A percentile compares a stretch with the other conserved stretches of the same genome.
phyloP scores from a whole-genome alignment of 139 green algal species.

The Coccomyxa sp. region DNA sequence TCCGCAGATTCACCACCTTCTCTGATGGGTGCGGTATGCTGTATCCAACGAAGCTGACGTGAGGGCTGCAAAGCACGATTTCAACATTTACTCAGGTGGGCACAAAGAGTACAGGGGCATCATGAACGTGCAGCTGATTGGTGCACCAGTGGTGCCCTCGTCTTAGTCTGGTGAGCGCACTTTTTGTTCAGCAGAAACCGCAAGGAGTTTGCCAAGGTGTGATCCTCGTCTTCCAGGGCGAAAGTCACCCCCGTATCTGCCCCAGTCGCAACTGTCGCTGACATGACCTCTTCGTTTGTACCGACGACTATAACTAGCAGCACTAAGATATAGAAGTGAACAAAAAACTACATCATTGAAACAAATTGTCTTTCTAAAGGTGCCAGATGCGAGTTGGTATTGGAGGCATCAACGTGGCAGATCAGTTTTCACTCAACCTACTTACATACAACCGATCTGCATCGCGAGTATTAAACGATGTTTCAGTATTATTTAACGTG shows the following conservation, averaged over 20 bases:
- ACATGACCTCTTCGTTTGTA: too few species aligned
- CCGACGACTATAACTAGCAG: too few species aligned
- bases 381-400: too few species aligned
- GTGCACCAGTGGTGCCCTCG: background rate
- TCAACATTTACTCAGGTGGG: background rate
- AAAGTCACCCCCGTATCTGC: conserved; percentile 52
- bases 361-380: too few species aligned
- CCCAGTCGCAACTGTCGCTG: background rate
- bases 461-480: too few species aligned
- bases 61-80: conserved; percentile 36
- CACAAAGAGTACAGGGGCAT: background rate
- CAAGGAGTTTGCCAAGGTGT: conserved; percentile 82
- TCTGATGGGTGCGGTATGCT: conserved; percentile 82
- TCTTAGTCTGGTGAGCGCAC: conserved; percentile 28
- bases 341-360: too few species aligned
- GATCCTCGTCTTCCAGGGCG: conserved; percentile 72
- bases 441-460: too few species aligned
- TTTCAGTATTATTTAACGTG: too few species aligned
- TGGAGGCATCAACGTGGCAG: too few species aligned
- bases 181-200: conserved; percentile 82
- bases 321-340: too few species aligned
- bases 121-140: background rate
- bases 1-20: conserved; percentile 71
- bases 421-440: too few species aligned
- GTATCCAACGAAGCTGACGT: conserved; percentile 77